phyloP scores from a whole-genome alignment of 2,329 filamentous ascomycete species.

The Periconia macrospinosa region DNA sequence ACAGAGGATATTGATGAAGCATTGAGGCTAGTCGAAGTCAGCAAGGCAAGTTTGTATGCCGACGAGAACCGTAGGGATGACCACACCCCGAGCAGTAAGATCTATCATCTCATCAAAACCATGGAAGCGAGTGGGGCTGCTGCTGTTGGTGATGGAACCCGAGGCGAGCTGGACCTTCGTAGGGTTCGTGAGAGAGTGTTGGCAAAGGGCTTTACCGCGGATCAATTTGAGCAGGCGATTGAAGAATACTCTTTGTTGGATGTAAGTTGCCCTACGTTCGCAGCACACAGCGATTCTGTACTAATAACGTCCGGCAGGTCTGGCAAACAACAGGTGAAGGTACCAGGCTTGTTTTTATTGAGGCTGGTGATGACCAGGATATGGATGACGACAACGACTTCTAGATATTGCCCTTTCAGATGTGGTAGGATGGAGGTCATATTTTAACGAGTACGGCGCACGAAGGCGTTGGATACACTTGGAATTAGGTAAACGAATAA shows the following conservation, averaged over 20 bases:
- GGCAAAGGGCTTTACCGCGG: constrained; percentile 94
- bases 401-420: constrained; percentile 14
- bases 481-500: constrained; percentile 4
- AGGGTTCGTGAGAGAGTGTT: constrained; percentile 89
- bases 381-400: constrained; percentile 45
- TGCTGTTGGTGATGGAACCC: constrained; percentile 71
- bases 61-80: constrained; percentile 64
- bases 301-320: constrained; percentile 46
- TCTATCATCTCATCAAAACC: constrained; percentile 90
- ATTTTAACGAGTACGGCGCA: constrained; percentile 25
- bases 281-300: not conserved
- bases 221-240: constrained; percentile 84
- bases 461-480: constrained; percentile 21
- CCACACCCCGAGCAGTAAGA: constrained; percentile 81
- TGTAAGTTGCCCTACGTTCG: constrained; percentile 60
- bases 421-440: constrained; percentile 10
- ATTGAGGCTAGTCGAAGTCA: constrained; percentile 85
- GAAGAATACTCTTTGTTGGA: constrained; percentile 87
- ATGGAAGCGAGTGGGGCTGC: constrained; percentile 84
- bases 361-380: constrained; percentile 52
- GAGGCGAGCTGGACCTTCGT: constrained; percentile 79
- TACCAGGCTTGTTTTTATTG: constrained; percentile 58
- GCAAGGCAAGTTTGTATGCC: constrained; percentile 84
- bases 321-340: constrained; percentile 60
- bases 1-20: constrained; percentile 96